Evolutionary conservation across 1,284 basidiomycete species (phyloP).

Genomic region (Puccinia horiana): DNA sequence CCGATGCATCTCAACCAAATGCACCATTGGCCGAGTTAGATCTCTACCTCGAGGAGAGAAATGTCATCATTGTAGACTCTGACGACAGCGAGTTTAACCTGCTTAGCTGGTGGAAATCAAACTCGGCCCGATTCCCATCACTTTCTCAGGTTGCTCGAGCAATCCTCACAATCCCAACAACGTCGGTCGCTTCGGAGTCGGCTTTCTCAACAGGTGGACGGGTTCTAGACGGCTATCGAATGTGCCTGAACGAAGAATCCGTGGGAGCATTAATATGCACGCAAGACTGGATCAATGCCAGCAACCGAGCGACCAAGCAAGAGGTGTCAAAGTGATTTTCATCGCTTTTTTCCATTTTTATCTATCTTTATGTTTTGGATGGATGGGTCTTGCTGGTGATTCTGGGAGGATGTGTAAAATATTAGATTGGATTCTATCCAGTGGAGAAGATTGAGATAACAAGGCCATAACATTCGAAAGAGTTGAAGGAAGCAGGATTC

Average conservation of each 20-base stretch:
- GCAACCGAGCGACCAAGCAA: no score
- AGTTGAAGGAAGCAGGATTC: no score
- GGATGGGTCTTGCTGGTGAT: no score
- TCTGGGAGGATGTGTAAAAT: not conserved
- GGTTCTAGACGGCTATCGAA: not conserved
- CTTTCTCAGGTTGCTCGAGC: not conserved
- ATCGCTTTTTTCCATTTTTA: no score
- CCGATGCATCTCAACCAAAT: not conserved
- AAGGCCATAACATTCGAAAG: no score
- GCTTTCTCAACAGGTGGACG: not conserved
- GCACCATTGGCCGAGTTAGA: not conserved
- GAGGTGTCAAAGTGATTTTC: no score
- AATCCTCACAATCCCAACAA: not conserved
- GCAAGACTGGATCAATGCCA: not conserved
- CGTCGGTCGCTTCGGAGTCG: not conserved
- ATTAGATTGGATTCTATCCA: no score
- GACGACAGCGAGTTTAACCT: not conserved
- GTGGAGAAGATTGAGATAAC: no score
- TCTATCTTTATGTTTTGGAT: no score
- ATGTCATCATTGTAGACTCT: not conserved
- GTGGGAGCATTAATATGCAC: not conserved
- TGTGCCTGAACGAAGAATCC: not conserved
- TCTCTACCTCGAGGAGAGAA: not conserved
- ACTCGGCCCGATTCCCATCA: not conserved
- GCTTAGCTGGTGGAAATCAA: not conserved